phyloP scores from a whole-genome alignment of 163 green algal species.

The Botryococcus braunii region DNA sequence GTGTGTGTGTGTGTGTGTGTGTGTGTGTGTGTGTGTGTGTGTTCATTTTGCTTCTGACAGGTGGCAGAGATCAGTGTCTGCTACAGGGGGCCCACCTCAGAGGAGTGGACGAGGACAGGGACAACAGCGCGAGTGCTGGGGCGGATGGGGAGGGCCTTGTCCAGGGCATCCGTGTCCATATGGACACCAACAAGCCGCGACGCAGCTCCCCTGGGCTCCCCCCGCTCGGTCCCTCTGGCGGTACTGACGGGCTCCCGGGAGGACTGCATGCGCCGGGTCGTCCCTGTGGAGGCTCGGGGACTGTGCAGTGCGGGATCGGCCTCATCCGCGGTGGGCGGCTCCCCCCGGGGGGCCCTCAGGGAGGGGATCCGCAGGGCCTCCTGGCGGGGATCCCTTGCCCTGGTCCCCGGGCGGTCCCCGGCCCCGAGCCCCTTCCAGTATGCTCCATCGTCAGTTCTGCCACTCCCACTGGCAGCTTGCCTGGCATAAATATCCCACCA shows the following conservation, averaged over 20 bases:
- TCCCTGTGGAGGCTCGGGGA: too few species aligned
- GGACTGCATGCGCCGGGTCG: too few species aligned
- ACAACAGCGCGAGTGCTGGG: slow-evolving; percentile 14
- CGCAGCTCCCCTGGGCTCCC: not conserved
- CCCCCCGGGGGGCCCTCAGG: not conserved
- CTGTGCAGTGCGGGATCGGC: too few species aligned
- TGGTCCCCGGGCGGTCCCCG: not conserved
- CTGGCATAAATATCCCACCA: slow-evolving; percentile 1
- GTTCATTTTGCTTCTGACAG: not conserved
- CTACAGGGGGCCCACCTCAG: not conserved
- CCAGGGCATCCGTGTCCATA: slow-evolving; percentile 10
- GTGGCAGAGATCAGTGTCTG: not conserved
- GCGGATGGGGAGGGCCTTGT: slow-evolving; percentile 19
- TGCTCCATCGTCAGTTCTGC: not conserved
- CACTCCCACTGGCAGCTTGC: not conserved
- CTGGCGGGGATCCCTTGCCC: not conserved
- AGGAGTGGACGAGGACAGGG: slow-evolving; percentile 14
- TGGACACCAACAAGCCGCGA: not conserved
- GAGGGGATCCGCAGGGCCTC: not conserved
- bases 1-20: not conserved
- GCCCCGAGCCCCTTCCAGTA: not conserved
- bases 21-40: not conserved
- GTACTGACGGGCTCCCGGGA: too few species aligned
- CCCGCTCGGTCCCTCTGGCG: too few species aligned
- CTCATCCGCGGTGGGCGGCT: not conserved